phyloP scores from a whole-genome alignment of 1,284 basidiomycete species.

The Naganishia sp. region DNA sequence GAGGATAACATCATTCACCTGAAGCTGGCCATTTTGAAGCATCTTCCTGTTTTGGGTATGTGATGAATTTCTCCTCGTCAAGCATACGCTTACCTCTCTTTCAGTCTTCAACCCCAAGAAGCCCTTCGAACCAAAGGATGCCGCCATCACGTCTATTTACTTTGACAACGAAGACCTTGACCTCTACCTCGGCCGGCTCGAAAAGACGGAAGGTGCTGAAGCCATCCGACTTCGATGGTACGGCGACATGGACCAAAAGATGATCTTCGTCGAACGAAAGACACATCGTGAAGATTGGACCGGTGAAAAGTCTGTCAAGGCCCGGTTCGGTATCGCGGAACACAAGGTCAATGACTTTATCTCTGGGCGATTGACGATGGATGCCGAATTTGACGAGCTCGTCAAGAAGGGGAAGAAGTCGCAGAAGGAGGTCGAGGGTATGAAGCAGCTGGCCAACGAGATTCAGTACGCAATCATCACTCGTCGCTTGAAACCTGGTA shows the following conservation, averaged over 20 bases:
- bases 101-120: constrained; percentile 94
- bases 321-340: constrained; percentile 95
- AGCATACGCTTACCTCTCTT: constrained; percentile 20
- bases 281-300: constrained; percentile 99
- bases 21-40: constrained; percentile 89
- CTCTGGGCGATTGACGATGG: constrained; percentile 86
- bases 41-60: constrained; percentile 86
- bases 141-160: constrained; percentile 64
- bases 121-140: constrained; percentile 85
- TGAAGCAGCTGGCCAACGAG: constrained; percentile 95
- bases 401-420: constrained; percentile 92
- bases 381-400: constrained; percentile 87
- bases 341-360: constrained; percentile 91
- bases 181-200: constrained; percentile 93
- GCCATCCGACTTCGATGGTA: constrained; percentile 97
- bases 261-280: constrained; percentile 98
- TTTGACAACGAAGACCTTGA: constrained; percentile 92
- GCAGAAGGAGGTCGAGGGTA: constrained; percentile 86
- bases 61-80: constrained; percentile 14
- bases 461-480: constrained; percentile 89
- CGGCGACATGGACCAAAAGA: constrained; percentile 79
- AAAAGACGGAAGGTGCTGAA: constrained; percentile 98
- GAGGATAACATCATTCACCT: constrained; percentile 94
- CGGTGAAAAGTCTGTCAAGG: constrained; percentile 98
- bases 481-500: constrained; percentile 79